A percentile compares a stretch with the other conserved stretches of the same genome.
Conservation (phyloP, 257 asterid genomes). For the Sherardia arvensis region DNA sequence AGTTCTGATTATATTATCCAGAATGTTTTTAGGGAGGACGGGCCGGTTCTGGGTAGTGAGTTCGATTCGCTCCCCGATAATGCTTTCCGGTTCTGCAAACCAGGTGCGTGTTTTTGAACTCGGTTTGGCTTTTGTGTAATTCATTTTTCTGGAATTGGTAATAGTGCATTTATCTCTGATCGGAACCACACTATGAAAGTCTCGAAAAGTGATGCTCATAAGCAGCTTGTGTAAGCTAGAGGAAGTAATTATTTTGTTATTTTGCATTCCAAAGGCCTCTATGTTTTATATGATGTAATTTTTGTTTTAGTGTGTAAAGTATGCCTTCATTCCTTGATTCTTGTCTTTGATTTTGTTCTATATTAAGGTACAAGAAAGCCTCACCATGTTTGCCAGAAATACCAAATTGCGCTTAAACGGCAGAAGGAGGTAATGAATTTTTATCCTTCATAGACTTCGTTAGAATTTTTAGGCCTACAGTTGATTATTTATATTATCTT, state of each 20-base stretch:
- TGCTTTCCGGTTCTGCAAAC: constrained; percentile 31
- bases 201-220: not conserved
- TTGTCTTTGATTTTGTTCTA: constrained; percentile 18
- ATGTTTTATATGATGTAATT: too few relatives aligned
- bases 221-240: not conserved
- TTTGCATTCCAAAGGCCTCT: not conserved
- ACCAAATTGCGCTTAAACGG: constrained; percentile 35
- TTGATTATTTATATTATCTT: not conserved
- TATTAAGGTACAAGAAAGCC: constrained; percentile 49
- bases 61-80: constrained; percentile 61
- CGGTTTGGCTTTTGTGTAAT: not conserved
- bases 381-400: constrained; percentile 31
- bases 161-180: too few relatives aligned
- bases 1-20: constrained; percentile 51
- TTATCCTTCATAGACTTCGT: not conserved
- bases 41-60: constrained; percentile 71
- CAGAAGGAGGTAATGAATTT: constrained; percentile 73
- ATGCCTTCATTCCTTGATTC: constrained; percentile 1
- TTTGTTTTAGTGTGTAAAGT: not conserved
- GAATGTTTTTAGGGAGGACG: constrained; percentile 76
- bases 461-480: not conserved
- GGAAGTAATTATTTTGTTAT: not conserved
- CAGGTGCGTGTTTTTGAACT: constrained; percentile 3
- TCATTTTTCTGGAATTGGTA: not conserved
- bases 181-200: too few relatives aligned